These are phyloP conservation scores for Lecanicillium sp. DNA, from an alignment of 2,329 filamentous ascomycete genomes.

Conservation along the genomic window DNA sequence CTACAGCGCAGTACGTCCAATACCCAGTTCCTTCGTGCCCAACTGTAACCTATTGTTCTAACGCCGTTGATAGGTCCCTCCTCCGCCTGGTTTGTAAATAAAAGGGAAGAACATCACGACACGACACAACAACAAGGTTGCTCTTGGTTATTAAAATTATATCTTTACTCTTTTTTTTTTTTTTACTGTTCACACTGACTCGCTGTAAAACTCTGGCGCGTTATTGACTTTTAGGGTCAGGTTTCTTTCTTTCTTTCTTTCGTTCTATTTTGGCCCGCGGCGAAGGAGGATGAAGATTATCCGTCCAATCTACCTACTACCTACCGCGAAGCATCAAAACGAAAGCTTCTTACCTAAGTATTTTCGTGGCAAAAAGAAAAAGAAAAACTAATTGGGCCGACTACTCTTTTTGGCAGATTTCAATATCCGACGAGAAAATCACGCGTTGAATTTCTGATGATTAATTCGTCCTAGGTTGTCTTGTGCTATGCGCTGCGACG, in stretches of 20 bases:
- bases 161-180: background rate
- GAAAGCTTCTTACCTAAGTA: no score
- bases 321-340: no score
- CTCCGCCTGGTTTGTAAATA: slow-evolving; percentile 47
- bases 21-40: no score
- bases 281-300: background rate
- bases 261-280: background rate
- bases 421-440: no score
- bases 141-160: slow-evolving; percentile 13
- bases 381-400: no score
- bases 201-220: background rate
- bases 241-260: background rate
- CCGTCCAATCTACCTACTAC: no score
- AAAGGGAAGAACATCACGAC: background rate
- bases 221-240: slow-evolving; percentile 12
- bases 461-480: no score
- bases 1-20: slow-evolving; percentile 57
- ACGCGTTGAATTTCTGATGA: no score
- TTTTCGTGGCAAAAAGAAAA: no score
- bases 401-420: no score
- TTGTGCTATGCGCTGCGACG: no score
- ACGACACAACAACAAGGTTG: slow-evolving; percentile 12
- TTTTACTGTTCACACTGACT: slow-evolving; percentile 7
- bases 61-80: slow-evolving; percentile 40
- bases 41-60: no score